Evolutionary conservation across 2,329 filamentous ascomycete genomes (phyloP).

Genomic region (Byssothecium circinans): DNA sequence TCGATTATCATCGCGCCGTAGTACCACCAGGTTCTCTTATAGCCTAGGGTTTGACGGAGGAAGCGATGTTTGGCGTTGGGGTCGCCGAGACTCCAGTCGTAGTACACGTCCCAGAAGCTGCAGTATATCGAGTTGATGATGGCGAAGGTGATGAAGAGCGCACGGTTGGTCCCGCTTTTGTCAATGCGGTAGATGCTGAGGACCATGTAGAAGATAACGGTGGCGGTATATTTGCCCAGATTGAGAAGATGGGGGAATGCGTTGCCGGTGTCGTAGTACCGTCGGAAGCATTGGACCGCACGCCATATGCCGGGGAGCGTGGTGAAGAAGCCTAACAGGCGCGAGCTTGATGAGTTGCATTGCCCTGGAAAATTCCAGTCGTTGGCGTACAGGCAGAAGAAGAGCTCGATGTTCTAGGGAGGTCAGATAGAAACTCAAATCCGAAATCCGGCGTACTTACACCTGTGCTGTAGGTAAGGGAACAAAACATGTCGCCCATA

Average conservation of each 20-base stretch:
- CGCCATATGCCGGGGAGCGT: constrained; percentile 87
- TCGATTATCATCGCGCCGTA: constrained; percentile 83
- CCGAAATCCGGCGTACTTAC: constrained; percentile 55
- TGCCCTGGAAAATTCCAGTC: constrained; percentile 70
- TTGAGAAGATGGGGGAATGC: constrained; percentile 92
- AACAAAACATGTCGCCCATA: constrained; percentile 96
- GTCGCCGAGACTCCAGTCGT: constrained; percentile 95
- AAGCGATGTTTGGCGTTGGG: constrained; percentile 65
- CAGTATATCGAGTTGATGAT: constrained; percentile 81
- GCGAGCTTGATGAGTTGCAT: constrained; percentile 86
- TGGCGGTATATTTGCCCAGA: constrained; percentile 85
- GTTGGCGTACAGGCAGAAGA: constrained; percentile 90
- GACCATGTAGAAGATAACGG: constrained; percentile 75
- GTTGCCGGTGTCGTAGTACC: constrained; percentile 83
- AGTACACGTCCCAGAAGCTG: constrained; percentile 89
- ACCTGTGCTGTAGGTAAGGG: constrained; percentile 84
- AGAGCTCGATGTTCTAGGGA: constrained; percentile 77
- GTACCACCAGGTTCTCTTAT: constrained; percentile 80
- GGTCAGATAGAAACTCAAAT: constrained; percentile 3
- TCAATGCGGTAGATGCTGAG: constrained; percentile 84
- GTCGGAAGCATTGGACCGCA: constrained; percentile 83
- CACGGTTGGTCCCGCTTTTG: constrained; percentile 59
- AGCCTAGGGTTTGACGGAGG: constrained; percentile 72
- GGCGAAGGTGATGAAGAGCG: constrained; percentile 78
- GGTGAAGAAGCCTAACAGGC: constrained; percentile 81